phyloP scores from a whole-genome alignment of 495 filamentous ascomycete species.

The Penicillium alfredii region DNA sequence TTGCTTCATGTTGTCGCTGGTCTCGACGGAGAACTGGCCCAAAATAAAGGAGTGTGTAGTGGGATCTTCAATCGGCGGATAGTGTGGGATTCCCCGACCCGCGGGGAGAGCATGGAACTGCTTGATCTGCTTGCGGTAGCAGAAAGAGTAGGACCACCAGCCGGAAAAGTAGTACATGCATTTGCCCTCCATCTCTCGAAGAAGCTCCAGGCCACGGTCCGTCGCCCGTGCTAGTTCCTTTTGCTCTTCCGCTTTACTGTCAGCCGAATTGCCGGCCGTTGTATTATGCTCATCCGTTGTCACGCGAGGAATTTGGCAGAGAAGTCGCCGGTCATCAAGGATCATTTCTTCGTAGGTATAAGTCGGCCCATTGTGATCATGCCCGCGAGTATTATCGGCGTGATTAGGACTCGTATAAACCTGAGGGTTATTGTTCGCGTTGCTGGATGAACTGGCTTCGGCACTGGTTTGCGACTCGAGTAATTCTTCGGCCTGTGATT shows the following conservation, averaged over 20 bases:
- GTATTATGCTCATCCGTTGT: constrained; percentile 36
- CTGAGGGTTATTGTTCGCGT: constrained; percentile 23
- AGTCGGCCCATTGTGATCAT: background rate
- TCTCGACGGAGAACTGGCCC: constrained; percentile 48
- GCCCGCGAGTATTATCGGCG: constrained; percentile 3
- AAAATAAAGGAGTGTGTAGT: constrained; percentile 74
- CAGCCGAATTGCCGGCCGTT: constrained; percentile 52
- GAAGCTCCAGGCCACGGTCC: constrained; percentile 81
- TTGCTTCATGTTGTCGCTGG: constrained; percentile 16
- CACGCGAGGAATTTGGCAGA: constrained; percentile 80
- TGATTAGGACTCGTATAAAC: constrained; percentile 16
- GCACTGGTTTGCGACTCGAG: constrained; percentile 36
- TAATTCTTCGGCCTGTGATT: constrained; percentile 58
- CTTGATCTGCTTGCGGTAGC: constrained; percentile 79
- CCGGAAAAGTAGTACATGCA: constrained; percentile 89
- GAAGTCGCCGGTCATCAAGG: constrained; percentile 61
- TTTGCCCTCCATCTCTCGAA: constrained; percentile 75
- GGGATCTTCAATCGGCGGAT: constrained; percentile 68
- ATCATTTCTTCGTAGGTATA: constrained; percentile 52
- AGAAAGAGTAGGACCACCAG: constrained; percentile 98
- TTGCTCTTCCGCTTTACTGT: constrained; percentile 60
- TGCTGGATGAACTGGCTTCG: constrained; percentile 4
- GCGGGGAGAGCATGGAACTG: constrained; percentile 85
- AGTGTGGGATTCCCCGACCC: constrained; percentile 57
- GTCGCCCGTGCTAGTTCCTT: constrained; percentile 81